phyloP scores from a whole-genome alignment of 495 filamentous ascomycete genomes.

The Penicillium argentinense region DNA sequence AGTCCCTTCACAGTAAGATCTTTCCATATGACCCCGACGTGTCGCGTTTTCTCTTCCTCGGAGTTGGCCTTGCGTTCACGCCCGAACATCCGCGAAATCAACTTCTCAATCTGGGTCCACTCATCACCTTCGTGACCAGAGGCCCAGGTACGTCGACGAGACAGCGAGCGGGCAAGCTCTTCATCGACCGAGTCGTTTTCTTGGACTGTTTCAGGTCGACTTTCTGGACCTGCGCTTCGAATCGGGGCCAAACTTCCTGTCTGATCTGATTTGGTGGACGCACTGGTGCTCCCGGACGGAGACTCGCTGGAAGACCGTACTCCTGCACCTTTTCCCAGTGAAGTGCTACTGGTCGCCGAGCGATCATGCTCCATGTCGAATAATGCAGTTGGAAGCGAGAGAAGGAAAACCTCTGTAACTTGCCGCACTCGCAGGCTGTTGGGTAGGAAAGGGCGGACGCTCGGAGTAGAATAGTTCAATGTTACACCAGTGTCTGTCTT shows the following conservation, averaged over 20 bases:
- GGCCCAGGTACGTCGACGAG: conserved; percentile 45
- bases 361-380: background rate
- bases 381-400: too few relatives aligned
- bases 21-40: conserved; percentile 60
- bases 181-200: conserved; percentile 41
- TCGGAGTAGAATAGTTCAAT: too few relatives aligned
- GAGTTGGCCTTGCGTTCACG: conserved; percentile 57
- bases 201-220: background rate
- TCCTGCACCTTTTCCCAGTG: background rate
- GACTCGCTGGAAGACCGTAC: background rate
- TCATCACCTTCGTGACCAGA: conserved; percentile 48
- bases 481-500: too few relatives aligned
- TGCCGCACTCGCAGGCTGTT: too few relatives aligned
- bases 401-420: too few relatives aligned
- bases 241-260: conserved; percentile 4
- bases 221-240: conserved; percentile 1
- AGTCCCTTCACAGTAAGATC: conserved; percentile 65
- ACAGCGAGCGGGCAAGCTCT: conserved; percentile 50
- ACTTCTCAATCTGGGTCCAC: conserved; percentile 54
- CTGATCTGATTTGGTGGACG: conserved; percentile 1
- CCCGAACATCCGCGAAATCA: conserved; percentile 68
- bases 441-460: too few relatives aligned
- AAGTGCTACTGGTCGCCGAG: background rate
- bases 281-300: background rate
- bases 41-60: conserved; percentile 63